A percentile compares a stretch with the other conserved stretches of the same genome.
These are phyloP conservation scores for Lindgomyces ingoldianus DNA, from an alignment of 495 filamentous ascomycete species.

Conservation along the genomic window DNA sequence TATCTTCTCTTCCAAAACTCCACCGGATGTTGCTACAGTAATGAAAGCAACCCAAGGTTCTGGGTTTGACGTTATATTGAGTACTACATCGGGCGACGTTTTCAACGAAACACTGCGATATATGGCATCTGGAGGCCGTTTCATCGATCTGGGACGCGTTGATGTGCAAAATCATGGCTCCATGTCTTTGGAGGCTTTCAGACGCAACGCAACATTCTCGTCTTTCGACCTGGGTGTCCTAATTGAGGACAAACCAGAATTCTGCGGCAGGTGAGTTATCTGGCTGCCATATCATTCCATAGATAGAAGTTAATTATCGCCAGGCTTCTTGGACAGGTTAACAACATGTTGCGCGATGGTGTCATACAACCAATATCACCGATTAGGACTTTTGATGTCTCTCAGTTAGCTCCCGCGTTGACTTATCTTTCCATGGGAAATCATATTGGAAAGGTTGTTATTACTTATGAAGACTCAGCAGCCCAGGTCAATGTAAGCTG, in stretches of 20 bases:
- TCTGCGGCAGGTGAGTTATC: conserved; percentile 10
- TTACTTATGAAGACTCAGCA: not conserved
- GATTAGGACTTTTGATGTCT: not conserved
- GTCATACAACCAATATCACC: not conserved
- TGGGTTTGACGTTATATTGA: conserved; percentile 32
- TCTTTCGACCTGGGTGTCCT: conserved; percentile 21
- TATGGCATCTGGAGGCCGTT: conserved; percentile 12
- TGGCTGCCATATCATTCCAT: conserved; percentile 13
- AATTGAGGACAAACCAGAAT: not conserved
- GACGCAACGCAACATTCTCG: conserved; percentile 22
- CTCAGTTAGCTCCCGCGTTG: not conserved
- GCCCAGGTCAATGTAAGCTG: not conserved
- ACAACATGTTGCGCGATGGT: not conserved
- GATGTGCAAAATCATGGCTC: conserved; percentile 6
- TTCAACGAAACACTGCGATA: not conserved
- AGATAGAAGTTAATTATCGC: not conserved
- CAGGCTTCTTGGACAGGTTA: not conserved
- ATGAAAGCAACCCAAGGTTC: not conserved
- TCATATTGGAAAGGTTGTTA: not conserved
- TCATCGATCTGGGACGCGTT: conserved; percentile 29
- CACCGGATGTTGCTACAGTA: not conserved
- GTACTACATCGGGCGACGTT: conserved; percentile 5
- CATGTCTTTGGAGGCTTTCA: conserved; percentile 18
- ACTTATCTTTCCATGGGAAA: not conserved
- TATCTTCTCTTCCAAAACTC: conserved; percentile 22